phyloP scores from a whole-genome alignment of 768 basidiomycete species.

The Phylloporus arenicola region DNA sequence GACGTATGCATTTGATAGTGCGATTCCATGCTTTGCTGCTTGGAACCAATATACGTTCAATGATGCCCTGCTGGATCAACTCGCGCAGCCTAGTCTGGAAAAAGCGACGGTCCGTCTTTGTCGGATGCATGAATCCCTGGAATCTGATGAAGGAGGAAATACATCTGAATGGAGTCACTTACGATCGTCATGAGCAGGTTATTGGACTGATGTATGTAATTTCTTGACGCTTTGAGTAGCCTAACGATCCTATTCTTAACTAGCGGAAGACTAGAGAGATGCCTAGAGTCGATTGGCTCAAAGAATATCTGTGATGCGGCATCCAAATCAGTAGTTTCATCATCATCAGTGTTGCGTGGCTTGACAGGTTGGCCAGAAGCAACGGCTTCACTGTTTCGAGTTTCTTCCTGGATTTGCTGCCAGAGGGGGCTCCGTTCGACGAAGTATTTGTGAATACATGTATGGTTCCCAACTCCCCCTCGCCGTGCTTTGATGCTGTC shows the following conservation, averaged over 20 bases:
- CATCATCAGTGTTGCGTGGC: conserved; percentile 12
- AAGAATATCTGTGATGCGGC: conserved; percentile 42
- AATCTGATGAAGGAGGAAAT: conserved; percentile 3
- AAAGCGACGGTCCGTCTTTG: conserved; percentile 75
- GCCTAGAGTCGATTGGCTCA: conserved; percentile 70
- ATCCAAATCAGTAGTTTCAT: conserved; percentile 19
- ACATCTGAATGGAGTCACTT: conserved; percentile 22
- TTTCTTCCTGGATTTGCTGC: conserved; percentile 68
- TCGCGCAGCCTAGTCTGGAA: conserved; percentile 72
- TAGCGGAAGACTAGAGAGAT: conserved; percentile 69
- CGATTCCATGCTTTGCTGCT: conserved; percentile 45
- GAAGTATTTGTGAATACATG: conserved; percentile 81
- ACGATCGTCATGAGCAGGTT: conserved; percentile 79
- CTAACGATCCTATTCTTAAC: conserved; percentile 67
- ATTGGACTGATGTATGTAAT: conserved; percentile 64
- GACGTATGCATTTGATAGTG: conserved; percentile 60
- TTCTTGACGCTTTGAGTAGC: conserved; percentile 63
- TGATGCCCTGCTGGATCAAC: conserved; percentile 63
- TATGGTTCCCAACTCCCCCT: conserved; percentile 70
- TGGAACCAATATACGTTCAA: conserved; percentile 72
- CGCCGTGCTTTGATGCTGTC: conserved; percentile 69
- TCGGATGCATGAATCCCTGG: conserved; percentile 73
- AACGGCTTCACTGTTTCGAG: conserved; percentile 28
- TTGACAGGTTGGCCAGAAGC: conserved; percentile 10
- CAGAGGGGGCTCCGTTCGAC: conserved; percentile 71